Base-by-base conservation (phyloP, 148 eudicot species). In the Vaccinium vitisidaea region DNA sequence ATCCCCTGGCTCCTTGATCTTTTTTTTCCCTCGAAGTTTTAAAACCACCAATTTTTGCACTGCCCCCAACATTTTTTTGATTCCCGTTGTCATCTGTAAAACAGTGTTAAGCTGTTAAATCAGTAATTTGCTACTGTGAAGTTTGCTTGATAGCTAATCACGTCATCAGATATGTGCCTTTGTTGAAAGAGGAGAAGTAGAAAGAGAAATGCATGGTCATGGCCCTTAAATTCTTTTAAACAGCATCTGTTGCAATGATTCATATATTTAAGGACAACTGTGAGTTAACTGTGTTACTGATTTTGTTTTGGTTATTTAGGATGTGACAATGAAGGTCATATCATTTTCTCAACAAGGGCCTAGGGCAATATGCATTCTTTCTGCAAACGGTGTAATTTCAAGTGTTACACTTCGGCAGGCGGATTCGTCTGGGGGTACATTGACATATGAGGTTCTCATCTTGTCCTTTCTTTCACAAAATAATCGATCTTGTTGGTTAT, bases 291-390 rank as follows among this genome's bases (percentile, higher is more conserved):
- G 46, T 39, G 39, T 25, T 63, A 25, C 8, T 77, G 39, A 46
- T 71, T 79, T 80, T 10, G 32, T 76, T 86, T 77, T 86, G 79
- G 27, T 82, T 80, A 32, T 88, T 83, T 80, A 97, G 99, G 98
- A 97, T 89, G 98, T 97, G 25, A 97, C 91, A 8, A 94, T 91
- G 98, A 95, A 97, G 93, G 91, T 97, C 56, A 95, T 97, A 89
- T 97, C 99, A 61, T 97, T 97, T 86, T 97, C 98, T 81, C 99
- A 97, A 87, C 99, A 97, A 93, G 98, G 98, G 19, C 97, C 98
- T 67, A 93, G 95, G 59, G 98, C 99, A 58, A 94, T 97, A 73
- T 97, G 99, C 90, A 92, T 97, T 83, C 92, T 97, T 63, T 97
- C 99, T 63, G 99, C 99, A 79, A 95, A 86, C 82, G 99, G 99